These are phyloP conservation scores for Nitzschia sp. DNA, from an alignment of 108 stramenopile species.

Conservation along the genomic window DNA sequence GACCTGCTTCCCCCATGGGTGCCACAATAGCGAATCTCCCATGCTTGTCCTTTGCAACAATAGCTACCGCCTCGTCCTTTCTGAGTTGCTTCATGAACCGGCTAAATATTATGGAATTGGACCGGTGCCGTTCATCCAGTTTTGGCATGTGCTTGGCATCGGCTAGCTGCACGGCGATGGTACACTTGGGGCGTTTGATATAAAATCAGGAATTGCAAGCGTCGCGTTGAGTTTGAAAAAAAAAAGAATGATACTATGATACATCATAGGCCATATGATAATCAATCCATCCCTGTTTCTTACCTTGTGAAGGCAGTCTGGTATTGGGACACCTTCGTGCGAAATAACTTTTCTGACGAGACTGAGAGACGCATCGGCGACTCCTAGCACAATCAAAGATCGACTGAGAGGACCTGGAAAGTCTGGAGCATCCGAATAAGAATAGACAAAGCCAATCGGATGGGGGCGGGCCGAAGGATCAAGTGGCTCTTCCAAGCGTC, in stretches of 20 bases:
- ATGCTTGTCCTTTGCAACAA: conserved; percentile 63
- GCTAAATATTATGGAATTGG: conserved; percentile 58
- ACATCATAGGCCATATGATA: too few relatives aligned
- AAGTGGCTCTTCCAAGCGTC: conserved; percentile 13
- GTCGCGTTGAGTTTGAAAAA: too few relatives aligned
- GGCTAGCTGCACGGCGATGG: conserved; percentile 60
- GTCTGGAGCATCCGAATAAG: conserved; percentile 67
- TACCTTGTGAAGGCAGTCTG: conserved; percentile 39
- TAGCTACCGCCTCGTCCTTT: conserved; percentile 42
- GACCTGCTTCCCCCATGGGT: conserved; percentile 29
- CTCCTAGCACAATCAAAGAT: conserved; percentile 36
- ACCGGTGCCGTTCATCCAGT: conserved; percentile 41
- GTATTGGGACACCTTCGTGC: conserved; percentile 12
- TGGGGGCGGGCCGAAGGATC: too few relatives aligned
- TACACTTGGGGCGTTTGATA: too few relatives aligned
- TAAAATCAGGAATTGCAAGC: too few relatives aligned
- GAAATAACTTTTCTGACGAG: conserved; percentile 30
- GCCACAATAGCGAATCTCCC: conserved; percentile 64
- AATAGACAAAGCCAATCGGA: conserved; percentile 40
- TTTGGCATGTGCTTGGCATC: conserved; percentile 24
- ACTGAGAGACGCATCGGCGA: conserved; percentile 35
- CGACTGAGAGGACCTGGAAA: conserved; percentile 60
- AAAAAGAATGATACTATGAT: too few relatives aligned
- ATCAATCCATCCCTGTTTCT: too few relatives aligned
- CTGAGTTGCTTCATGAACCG: conserved; percentile 48